A percentile compares a stretch with the other conserved stretches of the same genome.
phyloP scores from a whole-genome alignment of 805 yeast species.

The Hanseniaspora occidentalis region DNA sequence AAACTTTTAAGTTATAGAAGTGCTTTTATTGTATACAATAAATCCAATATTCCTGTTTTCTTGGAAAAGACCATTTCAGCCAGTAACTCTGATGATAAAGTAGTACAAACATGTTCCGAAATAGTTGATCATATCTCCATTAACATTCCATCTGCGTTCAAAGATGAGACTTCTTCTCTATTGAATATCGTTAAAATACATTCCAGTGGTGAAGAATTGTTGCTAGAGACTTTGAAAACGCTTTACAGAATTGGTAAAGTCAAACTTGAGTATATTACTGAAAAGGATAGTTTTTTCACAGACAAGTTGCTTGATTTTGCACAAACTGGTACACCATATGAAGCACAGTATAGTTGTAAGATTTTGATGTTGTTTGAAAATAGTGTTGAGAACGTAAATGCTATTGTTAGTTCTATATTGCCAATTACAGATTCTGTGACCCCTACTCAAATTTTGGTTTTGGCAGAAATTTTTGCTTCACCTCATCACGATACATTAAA shows the following conservation, averaged over 20 bases:
- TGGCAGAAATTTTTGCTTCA: slow-evolving; percentile 36
- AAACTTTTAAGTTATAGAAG: slow-evolving; percentile 50
- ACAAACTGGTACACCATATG: slow-evolving; percentile 39
- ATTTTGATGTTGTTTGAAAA: slow-evolving; percentile 37
- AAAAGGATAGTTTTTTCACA: slow-evolving; percentile 29
- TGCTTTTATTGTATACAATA: slow-evolving; percentile 49
- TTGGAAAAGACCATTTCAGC: slow-evolving; percentile 21
- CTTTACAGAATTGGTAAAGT: slow-evolving; percentile 44
- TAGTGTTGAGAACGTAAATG: slow-evolving; percentile 28
- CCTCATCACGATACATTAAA: slow-evolving; percentile 35
- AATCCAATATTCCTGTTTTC: slow-evolving; percentile 45
- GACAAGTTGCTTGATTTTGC: slow-evolving; percentile 36
- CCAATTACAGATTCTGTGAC: slow-evolving; percentile 37
- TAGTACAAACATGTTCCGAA: not conserved
- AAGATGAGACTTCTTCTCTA: slow-evolving; percentile 43
- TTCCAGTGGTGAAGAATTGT: slow-evolving; percentile 10
- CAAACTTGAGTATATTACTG: slow-evolving; percentile 35
- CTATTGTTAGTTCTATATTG: slow-evolving; percentile 31
- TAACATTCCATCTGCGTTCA: slow-evolving; percentile 55
- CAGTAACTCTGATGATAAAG: slow-evolving; percentile 17
- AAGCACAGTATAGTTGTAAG: slow-evolving; percentile 54
- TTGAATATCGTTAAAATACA: slow-evolving; percentile 25
- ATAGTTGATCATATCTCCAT: slow-evolving; percentile 31
- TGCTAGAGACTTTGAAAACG: slow-evolving; percentile 36
- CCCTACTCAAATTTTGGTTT: slow-evolving; percentile 43